Percentiles rank a stretch among this genome's conserved stretches.
These are phyloP conservation scores for Conringia planisiliqua DNA, from an alignment of 345 rosid species.

Conservation along the genomic window DNA sequence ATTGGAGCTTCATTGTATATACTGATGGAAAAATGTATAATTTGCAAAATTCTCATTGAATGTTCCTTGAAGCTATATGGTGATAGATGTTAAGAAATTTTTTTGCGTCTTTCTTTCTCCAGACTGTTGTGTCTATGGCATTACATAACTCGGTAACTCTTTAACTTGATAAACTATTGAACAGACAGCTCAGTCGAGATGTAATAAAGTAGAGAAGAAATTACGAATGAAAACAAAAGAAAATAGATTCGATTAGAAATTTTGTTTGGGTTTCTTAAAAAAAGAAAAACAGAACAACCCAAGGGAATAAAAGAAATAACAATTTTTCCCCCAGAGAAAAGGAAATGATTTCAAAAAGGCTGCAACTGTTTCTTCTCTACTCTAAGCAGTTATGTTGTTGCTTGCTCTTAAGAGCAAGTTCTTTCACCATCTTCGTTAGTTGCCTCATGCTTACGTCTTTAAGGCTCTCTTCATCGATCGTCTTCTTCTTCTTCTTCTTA, in stretches of 20 bases:
- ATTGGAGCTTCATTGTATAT: slow-evolving; percentile 24
- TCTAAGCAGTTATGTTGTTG: slow-evolving; percentile 22
- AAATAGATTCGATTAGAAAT: background rate
- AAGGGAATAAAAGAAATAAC: background rate
- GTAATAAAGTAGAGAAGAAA: background rate
- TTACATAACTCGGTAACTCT: background rate
- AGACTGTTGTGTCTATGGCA: background rate
- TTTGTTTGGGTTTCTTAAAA: slow-evolving; percentile 4
- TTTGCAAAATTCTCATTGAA: background rate
- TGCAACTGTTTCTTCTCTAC: background rate
- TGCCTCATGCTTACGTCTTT: slow-evolving; percentile 42
- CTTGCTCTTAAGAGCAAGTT: slow-evolving; percentile 29
- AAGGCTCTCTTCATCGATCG: slow-evolving; percentile 24
- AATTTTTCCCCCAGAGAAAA: slow-evolving; percentile 7
- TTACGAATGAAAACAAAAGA: background rate
- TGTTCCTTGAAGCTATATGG: background rate
- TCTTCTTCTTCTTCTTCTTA: slow-evolving; percentile 24
- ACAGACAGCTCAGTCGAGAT: background rate
- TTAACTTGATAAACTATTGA: background rate
- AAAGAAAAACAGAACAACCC: background rate
- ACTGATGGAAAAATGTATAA: background rate
- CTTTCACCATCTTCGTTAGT: slow-evolving; percentile 43
- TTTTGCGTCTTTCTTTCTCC: background rate
- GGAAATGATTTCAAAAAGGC: slow-evolving; percentile 2
- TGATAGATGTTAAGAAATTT: background rate